These are phyloP conservation scores for Cryptosporidium muris DNA, from an alignment of 169 alveolate species.

Conservation along the genomic window DNA sequence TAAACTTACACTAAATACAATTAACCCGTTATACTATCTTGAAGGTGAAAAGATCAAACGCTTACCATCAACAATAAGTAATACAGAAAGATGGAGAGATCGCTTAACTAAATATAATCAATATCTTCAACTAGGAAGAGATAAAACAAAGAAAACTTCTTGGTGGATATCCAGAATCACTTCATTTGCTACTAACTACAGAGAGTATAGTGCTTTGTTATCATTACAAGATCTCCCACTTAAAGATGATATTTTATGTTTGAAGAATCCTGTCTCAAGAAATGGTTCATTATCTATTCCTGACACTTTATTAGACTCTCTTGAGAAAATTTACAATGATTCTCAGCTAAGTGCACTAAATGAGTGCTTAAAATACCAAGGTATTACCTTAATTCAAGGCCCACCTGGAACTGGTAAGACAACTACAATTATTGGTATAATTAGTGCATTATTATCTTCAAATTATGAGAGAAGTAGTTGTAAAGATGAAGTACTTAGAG, in stretches of 20 bases:
- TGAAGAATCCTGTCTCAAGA: not conserved
- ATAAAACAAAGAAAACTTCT: not conserved
- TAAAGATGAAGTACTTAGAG: not conserved
- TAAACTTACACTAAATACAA: constrained; percentile 3
- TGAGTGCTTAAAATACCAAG: constrained; percentile 77
- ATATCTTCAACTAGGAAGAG: not conserved
- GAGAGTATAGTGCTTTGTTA: constrained; percentile 56
- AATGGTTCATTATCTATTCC: constrained; percentile 20
- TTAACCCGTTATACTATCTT: constrained; percentile 43
- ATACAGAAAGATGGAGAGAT: constrained; percentile 10
- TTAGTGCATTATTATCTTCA: constrained; percentile 82
- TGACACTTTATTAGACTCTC: not conserved
- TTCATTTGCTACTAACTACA: constrained; percentile 51
- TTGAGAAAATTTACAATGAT: constrained; percentile 22
- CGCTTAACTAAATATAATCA: constrained; percentile 11
- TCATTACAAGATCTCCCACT: constrained; percentile 35
- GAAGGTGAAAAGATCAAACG: constrained; percentile 3
- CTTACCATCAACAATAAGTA: constrained; percentile 10
- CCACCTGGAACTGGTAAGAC: constrained; percentile 99
- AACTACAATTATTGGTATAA: constrained; percentile 91
- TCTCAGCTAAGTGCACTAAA: constrained; percentile 59
- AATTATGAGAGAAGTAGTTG: not conserved
- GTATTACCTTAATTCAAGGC: constrained; percentile 94
- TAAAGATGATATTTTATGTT: constrained; percentile 25
- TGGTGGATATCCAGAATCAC: constrained; percentile 58